Conservation (phyloP, 2,329 filamentous ascomycete species). For the Colletotrichum sp. region DNA sequence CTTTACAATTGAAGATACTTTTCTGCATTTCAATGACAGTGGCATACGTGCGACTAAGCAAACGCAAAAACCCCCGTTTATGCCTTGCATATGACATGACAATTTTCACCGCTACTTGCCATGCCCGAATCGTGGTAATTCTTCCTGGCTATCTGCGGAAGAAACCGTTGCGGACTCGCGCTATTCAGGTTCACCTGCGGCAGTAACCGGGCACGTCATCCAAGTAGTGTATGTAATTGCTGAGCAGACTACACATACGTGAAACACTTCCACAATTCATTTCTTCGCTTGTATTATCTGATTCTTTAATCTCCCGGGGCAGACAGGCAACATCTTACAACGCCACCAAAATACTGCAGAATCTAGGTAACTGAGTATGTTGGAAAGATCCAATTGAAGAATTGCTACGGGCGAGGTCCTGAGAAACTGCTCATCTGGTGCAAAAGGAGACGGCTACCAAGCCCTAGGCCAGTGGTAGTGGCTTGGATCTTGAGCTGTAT, state of each 20-base stretch:
- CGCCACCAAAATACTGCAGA: neutral
- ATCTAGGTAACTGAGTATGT: neutral
- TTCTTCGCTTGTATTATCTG: neutral
- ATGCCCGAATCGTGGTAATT: neutral
- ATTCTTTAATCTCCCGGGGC: neutral
- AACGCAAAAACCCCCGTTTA: rapidly evolving
- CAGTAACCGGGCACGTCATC: neutral
- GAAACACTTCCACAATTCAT: neutral
- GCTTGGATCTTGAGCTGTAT: neutral
- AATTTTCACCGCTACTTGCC: neutral
- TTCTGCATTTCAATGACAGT: neutral
- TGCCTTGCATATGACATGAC: neutral
- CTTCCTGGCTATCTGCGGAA: neutral
- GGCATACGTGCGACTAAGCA: neutral
- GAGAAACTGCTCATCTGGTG: neutral
- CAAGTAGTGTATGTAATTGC: neutral
- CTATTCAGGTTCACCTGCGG: neutral
- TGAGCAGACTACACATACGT: neutral
- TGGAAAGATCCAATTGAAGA: neutral
- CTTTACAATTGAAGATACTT: neutral
- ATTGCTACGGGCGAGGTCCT: neutral
- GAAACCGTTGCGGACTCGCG: neutral
- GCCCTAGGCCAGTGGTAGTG: neutral
- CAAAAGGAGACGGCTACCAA: neutral
- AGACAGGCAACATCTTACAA: neutral